Evolutionary conservation across 805 yeast genomes (phyloP).

Genomic region (Yarrowia alimentaria): DNA sequence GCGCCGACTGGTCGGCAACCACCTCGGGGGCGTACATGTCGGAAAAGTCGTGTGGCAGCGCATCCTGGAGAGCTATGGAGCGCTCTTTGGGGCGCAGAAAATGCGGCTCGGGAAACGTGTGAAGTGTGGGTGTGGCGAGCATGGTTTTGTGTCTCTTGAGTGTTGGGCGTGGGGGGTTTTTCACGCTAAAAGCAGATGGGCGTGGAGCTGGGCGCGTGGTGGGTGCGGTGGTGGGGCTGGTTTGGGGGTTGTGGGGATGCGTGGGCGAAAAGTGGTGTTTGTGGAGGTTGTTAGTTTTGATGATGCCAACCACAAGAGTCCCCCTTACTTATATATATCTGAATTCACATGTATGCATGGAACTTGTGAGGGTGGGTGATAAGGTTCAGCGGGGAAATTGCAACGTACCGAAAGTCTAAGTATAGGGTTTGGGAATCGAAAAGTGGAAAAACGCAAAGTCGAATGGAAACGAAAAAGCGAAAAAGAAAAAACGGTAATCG

Average conservation of each 20-base stretch:
- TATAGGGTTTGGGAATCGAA: neutral
- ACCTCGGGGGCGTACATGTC: slow-evolving; percentile 62
- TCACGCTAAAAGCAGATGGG: too few species aligned
- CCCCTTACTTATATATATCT: neutral
- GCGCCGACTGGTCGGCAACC: slow-evolving; percentile 44
- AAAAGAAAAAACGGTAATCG: too few species aligned
- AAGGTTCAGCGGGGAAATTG: slow-evolving; percentile 18
- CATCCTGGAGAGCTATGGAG: slow-evolving; percentile 9
- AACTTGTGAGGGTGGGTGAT: slow-evolving; percentile 18
- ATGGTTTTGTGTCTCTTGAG: too few species aligned
- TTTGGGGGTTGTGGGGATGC: neutral
- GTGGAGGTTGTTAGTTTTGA: neutral
- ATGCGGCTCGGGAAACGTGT: neutral
- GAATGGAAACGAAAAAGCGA: neutral
- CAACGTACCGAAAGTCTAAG: too few species aligned
- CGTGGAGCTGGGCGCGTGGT: too few species aligned
- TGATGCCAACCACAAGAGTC: too few species aligned
- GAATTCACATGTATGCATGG: slow-evolving; percentile 26
- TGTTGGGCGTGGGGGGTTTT: too few species aligned
- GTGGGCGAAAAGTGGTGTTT: neutral
- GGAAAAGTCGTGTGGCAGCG: slow-evolving; percentile 49
- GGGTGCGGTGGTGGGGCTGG: neutral
- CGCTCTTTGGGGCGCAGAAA: neutral
- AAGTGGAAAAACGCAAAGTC: slow-evolving; percentile 1
- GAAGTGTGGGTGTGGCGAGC: slow-evolving; percentile 17